Base-by-base conservation (phyloP, 306 rosid species). In the Rosa chinensis region DNA sequence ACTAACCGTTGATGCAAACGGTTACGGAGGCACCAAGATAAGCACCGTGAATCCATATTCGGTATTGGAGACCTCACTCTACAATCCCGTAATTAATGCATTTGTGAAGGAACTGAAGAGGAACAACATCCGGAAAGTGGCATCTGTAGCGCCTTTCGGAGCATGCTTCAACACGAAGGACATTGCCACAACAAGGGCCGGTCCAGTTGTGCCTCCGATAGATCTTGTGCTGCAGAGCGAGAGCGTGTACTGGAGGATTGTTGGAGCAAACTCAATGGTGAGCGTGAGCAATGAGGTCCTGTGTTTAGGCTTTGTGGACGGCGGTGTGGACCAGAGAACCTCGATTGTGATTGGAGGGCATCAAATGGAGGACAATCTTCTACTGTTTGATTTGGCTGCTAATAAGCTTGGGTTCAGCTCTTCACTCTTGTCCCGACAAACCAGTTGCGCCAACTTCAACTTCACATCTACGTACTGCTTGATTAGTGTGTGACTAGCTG, bases 261-360 rank as follows among this genome's bases (percentile, higher is more conserved):
- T 84, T 23, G 97, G 97, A 0, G 89, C 93, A 10, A 93, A 93
- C 8, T 86, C 97, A 0, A 88, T 91, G 97, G 93, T 89, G 18
- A 5, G 47, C 28, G 76, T 71, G 45, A 53, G 55, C 11, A 73
- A 72, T 9, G 64, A 40, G 14, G 82, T 78, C 18, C 14, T 73
- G 44, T 82, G 86, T 72, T 70, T 83, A 21, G 83, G 77, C 4
- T 66, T 77, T n/a, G 82, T 82, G 12, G 74, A 77, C 45, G 85
- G 70, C 2, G 82, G 83, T 20, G 8, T 8, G 3, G 18, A 16
- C 7, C 64, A 56, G 35, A 77, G 47, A 74, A 82, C 87, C 66
- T 79, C 91, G 0, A 82, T 90, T 53, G 84, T 82, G 16, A 90
- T 90, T 42, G 88, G 92, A 43, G 92, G 88, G 39, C 83, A 76